Conservation (phyloP, 306 rosid genomes). For the Begonia peltatifolia region DNA sequence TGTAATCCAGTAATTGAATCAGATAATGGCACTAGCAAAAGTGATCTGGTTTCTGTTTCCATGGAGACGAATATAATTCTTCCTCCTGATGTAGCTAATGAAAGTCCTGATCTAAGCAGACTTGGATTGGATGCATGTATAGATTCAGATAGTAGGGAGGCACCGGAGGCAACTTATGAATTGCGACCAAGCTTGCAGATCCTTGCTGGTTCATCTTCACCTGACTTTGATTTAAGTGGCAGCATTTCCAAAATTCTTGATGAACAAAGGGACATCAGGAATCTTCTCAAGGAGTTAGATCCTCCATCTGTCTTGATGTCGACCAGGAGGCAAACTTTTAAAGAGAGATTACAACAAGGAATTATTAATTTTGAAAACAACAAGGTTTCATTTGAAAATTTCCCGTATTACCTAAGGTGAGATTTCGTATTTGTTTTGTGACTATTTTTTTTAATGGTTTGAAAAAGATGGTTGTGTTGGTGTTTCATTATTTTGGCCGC, state of each 20-base stretch:
- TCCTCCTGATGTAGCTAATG: slow-evolving; percentile 31
- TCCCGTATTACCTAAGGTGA: slow-evolving; percentile 91
- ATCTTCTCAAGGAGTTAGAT: slow-evolving; percentile 45
- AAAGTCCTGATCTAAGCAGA: slow-evolving; percentile 37
- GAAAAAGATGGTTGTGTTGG: too few species aligned
- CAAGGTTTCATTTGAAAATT: slow-evolving; percentile 65
- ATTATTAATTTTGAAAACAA: slow-evolving; percentile 49
- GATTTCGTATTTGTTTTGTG: slow-evolving; percentile 7
- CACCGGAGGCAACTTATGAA: slow-evolving; percentile 26
- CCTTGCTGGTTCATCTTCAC: slow-evolving; percentile 41
- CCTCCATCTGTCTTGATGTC: slow-evolving; percentile 39
- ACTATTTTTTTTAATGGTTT: background rate
- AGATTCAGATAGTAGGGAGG: slow-evolving; percentile 41
- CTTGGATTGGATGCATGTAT: slow-evolving; percentile 28
- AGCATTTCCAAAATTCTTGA: slow-evolving; percentile 55
- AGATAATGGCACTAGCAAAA: slow-evolving; percentile 32
- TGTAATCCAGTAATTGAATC: slow-evolving; percentile 30
- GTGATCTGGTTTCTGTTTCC: slow-evolving; percentile 29
- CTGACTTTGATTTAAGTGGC: slow-evolving; percentile 46
- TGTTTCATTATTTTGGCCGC: background rate
- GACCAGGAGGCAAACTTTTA: slow-evolving; percentile 54
- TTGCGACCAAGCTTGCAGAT: slow-evolving; percentile 45
- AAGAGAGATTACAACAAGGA: slow-evolving; percentile 48
- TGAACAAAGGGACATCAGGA: slow-evolving; percentile 50
- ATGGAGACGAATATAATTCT: slow-evolving; percentile 35